Percentiles rank a stretch among this genome's conserved stretches.
These are phyloP conservation scores for Calcarisporium arbuscula DNA, from an alignment of 2,329 filamentous ascomycete genomes.

Conservation along the genomic window DNA sequence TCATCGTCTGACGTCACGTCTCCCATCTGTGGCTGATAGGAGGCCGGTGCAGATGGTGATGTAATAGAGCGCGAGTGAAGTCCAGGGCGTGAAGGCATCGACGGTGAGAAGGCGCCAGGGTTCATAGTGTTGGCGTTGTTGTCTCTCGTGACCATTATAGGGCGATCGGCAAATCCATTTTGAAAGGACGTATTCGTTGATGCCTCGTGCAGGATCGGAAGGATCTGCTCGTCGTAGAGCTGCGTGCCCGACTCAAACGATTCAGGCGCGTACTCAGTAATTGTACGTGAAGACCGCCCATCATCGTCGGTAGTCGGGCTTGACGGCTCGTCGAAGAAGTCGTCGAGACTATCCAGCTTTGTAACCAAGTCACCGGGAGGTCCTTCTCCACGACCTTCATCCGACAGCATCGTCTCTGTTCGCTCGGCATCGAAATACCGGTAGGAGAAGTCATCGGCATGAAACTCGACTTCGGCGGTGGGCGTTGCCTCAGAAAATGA, in stretches of 20 bases:
- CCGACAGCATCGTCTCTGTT: conserved; percentile 88
- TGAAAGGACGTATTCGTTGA: conserved; percentile 77
- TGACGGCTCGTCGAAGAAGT: conserved; percentile 70
- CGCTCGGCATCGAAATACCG: conserved; percentile 73
- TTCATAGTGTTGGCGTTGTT: conserved; percentile 57
- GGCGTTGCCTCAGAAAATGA: conserved; percentile 52
- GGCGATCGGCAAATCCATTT: conserved; percentile 76
- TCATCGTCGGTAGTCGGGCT: conserved; percentile 54
- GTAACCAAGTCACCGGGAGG: conserved; percentile 72
- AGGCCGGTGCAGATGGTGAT: conserved; percentile 60
- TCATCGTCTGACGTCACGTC: conserved; percentile 75
- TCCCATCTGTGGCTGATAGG: conserved; percentile 47
- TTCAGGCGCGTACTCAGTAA: conserved; percentile 59
- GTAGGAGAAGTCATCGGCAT: conserved; percentile 79
- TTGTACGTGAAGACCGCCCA: conserved; percentile 53
- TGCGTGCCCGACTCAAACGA: conserved; percentile 69
- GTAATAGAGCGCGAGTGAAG: conserved; percentile 81
- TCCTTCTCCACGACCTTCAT: conserved; percentile 65
- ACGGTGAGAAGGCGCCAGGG: conserved; percentile 48
- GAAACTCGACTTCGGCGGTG: conserved; percentile 87
- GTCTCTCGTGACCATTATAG: conserved; percentile 53
- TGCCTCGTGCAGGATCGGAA: conserved; percentile 84
- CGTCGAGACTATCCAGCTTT: conserved; percentile 72
- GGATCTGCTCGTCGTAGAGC: conserved; percentile 86
- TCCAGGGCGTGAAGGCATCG: conserved; percentile 49